These are phyloP conservation scores for Jaltomata sinuosa DNA, from an alignment of 257 asterid genomes.

Conservation along the genomic window DNA sequence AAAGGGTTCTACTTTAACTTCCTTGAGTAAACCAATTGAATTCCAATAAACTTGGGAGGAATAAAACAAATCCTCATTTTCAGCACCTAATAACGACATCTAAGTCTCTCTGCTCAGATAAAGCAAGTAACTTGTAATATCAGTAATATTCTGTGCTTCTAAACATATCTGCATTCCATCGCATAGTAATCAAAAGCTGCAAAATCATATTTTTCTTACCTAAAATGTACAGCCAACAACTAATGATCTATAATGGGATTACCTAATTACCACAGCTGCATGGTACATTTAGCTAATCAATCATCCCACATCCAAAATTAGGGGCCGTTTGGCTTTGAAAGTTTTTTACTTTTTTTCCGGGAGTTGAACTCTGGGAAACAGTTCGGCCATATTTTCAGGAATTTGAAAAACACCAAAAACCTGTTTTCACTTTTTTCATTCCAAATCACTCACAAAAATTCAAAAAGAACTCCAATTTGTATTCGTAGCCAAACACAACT, in stretches of 20 bases:
- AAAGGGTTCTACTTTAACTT: background rate
- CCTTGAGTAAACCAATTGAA: background rate
- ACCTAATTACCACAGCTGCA: background rate
- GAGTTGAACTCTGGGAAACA: no score
- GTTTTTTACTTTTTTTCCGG: no score
- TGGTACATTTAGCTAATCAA: background rate
- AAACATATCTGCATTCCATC: background rate
- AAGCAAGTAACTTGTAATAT: background rate
- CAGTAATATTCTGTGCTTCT: background rate
- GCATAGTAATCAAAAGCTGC: background rate
- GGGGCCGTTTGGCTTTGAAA: no score
- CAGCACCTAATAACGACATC: background rate
- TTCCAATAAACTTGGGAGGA: background rate
- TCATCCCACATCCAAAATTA: background rate
- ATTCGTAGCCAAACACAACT: no score
- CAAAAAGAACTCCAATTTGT: no score
- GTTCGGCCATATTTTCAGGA: no score
- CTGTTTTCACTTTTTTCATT: no score
- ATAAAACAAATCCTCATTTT: background rate
- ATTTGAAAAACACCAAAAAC: no score
- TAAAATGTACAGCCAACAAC: background rate
- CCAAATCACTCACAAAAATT: no score
- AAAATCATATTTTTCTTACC: background rate
- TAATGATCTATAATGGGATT: background rate
- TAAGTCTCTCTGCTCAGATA: background rate